Evolutionary conservation across 176 grass and related monocot species (phyloP).

Genomic region (Cenchrus purpureus): DNA sequence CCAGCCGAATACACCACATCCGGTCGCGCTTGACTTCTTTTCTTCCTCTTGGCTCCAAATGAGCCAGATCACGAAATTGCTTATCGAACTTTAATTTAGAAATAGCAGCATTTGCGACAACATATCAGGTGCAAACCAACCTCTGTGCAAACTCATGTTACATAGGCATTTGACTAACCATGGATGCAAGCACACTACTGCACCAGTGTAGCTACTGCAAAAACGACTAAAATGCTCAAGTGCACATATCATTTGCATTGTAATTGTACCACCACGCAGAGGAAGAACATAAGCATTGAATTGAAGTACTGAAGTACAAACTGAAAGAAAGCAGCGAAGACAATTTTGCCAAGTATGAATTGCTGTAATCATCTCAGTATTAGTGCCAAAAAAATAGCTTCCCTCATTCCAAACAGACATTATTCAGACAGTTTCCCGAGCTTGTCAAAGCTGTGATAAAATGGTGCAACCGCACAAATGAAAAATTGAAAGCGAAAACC

Average conservation of each 20-base stretch:
- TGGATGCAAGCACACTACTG: neutral
- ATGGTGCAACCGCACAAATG: neutral
- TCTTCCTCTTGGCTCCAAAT: neutral
- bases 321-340: neutral
- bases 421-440: conserved; percentile 48
- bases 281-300: neutral
- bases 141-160: too few relatives aligned
- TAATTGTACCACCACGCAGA: neutral
- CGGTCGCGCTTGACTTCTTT: neutral
- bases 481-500: conserved; percentile 39
- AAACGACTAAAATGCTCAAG: neutral
- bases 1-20: too few relatives aligned
- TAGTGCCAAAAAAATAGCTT: conserved; percentile 21
- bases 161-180: too few relatives aligned
- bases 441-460: conserved; percentile 44
- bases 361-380: conserved; percentile 34
- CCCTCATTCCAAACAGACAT: conserved; percentile 44
- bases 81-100: too few relatives aligned
- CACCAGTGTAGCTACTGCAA: neutral
- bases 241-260: neutral
- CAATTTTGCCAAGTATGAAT: neutral
- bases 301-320: neutral
- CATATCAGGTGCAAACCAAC: too few relatives aligned
- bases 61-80: too few relatives aligned
- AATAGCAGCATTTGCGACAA: too few relatives aligned